A percentile compares a stretch with the other conserved stretches of the same genome.
phyloP scores from a whole-genome alignment of 1,284 basidiomycete species.

The Sporisorium iseilematis-ciliati region DNA sequence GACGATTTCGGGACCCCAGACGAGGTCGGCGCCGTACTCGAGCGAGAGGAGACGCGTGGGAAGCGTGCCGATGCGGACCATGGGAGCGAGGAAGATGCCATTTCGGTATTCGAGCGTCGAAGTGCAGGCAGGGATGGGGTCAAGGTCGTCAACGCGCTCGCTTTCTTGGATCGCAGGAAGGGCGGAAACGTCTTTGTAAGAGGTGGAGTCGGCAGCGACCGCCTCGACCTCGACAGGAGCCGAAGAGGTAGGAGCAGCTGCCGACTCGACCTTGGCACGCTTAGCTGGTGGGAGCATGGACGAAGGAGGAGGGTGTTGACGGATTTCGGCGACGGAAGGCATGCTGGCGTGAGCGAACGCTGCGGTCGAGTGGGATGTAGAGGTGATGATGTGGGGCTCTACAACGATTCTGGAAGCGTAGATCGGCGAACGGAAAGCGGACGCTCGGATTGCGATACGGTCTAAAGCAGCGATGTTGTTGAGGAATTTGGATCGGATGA shows the following conservation, averaged over 20 bases:
- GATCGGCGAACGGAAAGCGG: not conserved
- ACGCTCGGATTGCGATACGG: not conserved
- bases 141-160: constrained; percentile 36
- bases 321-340: constrained; percentile 51
- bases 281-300: constrained; percentile 47
- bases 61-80: constrained; percentile 71
- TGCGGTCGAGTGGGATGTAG: not conserved
- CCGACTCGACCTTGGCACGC: constrained; percentile 36
- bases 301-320: constrained; percentile 16
- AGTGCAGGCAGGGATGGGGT: constrained; percentile 41
- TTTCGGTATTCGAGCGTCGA: constrained; percentile 38
- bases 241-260: not conserved
- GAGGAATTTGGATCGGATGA: constrained; percentile 8
- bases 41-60: constrained; percentile 86
- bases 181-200: constrained; percentile 17
- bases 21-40: constrained; percentile 91
- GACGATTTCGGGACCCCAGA: constrained; percentile 97
- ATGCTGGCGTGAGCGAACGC: constrained; percentile 27
- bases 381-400: not conserved
- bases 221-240: constrained; percentile 29
- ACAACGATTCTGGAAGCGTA: not conserved
- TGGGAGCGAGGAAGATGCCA: constrained; percentile 67
- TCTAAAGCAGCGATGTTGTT: not conserved
- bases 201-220: constrained; percentile 45
- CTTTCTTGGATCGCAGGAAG: constrained; percentile 8